Conservation (phyloP, 345 rosid species). For the Lepidium sativum region DNA sequence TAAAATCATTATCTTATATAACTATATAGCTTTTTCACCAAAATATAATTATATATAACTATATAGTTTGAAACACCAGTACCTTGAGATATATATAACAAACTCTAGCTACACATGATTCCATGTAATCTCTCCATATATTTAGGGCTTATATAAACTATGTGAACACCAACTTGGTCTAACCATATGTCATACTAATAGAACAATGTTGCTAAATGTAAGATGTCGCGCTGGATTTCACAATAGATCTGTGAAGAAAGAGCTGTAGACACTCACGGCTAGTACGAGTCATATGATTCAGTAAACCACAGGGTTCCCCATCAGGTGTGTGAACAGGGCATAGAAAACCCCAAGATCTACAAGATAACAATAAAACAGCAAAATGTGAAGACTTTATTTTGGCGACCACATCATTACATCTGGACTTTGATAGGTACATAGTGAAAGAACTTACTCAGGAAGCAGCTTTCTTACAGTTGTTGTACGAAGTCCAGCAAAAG, state of each 20-base stretch:
- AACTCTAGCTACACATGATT: not conserved
- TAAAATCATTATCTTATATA: not conserved
- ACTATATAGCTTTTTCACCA: no score
- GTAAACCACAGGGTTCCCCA: slow-evolving; percentile 96
- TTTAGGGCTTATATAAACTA: not conserved
- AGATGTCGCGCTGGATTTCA: not conserved
- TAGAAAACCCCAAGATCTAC: slow-evolving; percentile 98
- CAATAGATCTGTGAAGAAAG: not conserved
- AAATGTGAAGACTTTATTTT: not conserved
- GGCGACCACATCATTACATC: not conserved
- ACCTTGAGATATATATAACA: not conserved
- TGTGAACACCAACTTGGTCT: not conserved
- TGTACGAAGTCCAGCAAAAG: slow-evolving; percentile 95
- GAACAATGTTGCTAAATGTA: not conserved
- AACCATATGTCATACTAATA: not conserved
- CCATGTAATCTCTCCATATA: not conserved
- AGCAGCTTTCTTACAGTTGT: slow-evolving; percentile 94
- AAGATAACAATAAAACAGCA: slow-evolving; percentile 2
- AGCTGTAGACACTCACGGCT: slow-evolving; percentile 59
- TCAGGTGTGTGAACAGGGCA: slow-evolving; percentile 99
- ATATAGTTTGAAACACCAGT: not conserved
- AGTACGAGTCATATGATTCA: slow-evolving; percentile 82
- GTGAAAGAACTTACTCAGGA: slow-evolving; percentile 62
- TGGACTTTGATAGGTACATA: not conserved
- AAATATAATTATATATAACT: not conserved